Base-by-base conservation (phyloP, 2,329 filamentous ascomycete species). In the Pseudogymnoascus sp. region DNA sequence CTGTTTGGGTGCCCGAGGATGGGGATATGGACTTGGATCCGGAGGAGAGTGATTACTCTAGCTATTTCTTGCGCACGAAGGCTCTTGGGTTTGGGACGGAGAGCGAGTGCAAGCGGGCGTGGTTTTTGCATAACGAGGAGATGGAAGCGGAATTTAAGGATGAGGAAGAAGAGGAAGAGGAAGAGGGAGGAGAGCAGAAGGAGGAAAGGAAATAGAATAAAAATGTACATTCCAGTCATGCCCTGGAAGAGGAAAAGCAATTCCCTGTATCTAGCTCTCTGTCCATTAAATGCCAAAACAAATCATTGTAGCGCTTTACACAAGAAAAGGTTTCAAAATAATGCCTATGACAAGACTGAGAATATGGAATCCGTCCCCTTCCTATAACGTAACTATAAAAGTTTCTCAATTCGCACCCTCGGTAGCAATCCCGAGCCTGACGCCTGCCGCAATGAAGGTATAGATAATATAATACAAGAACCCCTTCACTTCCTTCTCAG, bases 361-460 rank as follows among this genome's bases (percentile, higher is more conserved):
- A 53, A 53, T 53, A 53, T 53, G 16, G 47, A 53, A 53, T 31
- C n/a, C 26, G 7, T 13, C 47, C 26, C 47, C 47, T 53, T 13
- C n/a, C 13, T 26, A 13, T 26, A 53, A 53, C 26, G 26, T 26
- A 53, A 53, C 47, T 53, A 31, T 24, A 31, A 31, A 31, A 16
- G 13, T 53, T 19, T 53, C 24, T 26, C 26, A 53, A 31, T 26
- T 53, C 47, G 47, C 26, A 53, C 47, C 47, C 26, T 53, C n/a
- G 26, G 14, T 31, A 13, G 47, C 14, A 53, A 53, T 53, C 47
- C 47, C 3, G 47, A 53, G 26, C 47, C 47, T 53, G 24, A 53
- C 26, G 47, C 47, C 47, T 53, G 47, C 47, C 47, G 47, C 47
- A 53, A 53, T 53, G 47, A 53, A 53, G 47, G 47, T 53, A 53